Evolutionary conservation across 257 asterid species (phyloP).

Genomic region (Solanum peruvianum): DNA sequence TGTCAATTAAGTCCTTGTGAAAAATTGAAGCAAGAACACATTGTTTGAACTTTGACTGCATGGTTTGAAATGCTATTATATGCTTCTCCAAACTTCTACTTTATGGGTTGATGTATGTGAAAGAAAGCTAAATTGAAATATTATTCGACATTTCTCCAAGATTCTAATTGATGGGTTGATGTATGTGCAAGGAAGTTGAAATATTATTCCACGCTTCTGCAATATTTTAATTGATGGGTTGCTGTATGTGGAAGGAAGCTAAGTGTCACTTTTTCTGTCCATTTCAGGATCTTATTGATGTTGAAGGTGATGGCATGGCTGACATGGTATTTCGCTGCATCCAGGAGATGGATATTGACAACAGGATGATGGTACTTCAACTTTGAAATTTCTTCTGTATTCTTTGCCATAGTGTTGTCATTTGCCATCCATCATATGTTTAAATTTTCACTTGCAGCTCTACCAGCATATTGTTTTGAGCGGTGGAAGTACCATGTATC

Average conservation of each 20-base stretch:
- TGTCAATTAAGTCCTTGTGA: neutral
- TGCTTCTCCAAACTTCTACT: neutral
- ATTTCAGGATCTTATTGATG: constrained; percentile 85
- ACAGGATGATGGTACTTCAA: constrained; percentile 77
- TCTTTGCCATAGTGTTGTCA: constrained; percentile 8
- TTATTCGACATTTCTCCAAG: neutral
- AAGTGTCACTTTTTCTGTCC: constrained; percentile 1
- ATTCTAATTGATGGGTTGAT: neutral
- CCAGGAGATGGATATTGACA: constrained; percentile 99
- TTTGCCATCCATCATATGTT: neutral
- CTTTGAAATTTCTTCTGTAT: constrained; percentile 8
- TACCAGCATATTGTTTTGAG: constrained; percentile 95
- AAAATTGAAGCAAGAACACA: neutral
- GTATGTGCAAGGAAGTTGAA: neutral
- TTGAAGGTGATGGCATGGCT: constrained; percentile 99
- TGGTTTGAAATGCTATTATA: neutral
- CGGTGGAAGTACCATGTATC: constrained; percentile 99
- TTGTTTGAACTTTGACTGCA: neutral
- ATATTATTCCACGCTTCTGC: neutral
- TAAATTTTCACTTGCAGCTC: constrained; percentile 44
- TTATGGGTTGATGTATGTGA: neutral
- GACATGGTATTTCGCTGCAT: constrained; percentile 98
- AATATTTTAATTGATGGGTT: neutral
- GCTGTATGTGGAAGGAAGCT: neutral
- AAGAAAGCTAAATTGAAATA: neutral